phyloP scores from a whole-genome alignment of 2,329 filamentous ascomycete species.

The Coleophoma crateriformis region DNA sequence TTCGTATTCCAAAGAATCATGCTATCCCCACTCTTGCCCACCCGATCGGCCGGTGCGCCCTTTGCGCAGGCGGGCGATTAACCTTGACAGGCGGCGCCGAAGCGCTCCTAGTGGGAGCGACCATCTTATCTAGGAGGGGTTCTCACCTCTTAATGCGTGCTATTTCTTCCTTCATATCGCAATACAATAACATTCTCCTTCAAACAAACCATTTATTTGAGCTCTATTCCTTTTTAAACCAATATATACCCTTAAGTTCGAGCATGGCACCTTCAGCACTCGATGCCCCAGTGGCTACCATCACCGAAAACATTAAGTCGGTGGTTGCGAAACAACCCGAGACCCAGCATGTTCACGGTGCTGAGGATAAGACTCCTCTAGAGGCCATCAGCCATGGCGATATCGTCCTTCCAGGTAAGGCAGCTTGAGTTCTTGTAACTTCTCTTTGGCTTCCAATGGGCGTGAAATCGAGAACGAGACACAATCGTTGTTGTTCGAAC shows the following conservation, averaged over 20 bases:
- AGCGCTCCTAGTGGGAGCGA: not conserved
- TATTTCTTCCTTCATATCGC: too few relatives aligned
- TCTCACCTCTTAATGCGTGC: not conserved
- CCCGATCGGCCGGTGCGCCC: not conserved
- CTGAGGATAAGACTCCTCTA: constrained; percentile 23
- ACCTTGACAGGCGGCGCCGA: not conserved
- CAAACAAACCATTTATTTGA: not conserved
- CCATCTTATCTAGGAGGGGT: not conserved
- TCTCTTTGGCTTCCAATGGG: not conserved
- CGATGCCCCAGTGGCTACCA: not conserved
- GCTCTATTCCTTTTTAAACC: not conserved
- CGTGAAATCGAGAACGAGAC: too few relatives aligned
- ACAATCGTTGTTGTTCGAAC: too few relatives aligned
- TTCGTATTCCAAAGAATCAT: not conserved
- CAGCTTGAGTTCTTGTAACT: not conserved
- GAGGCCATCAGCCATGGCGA: constrained; percentile 27
- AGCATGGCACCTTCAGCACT: constrained; percentile 12
- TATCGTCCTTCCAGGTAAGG: constrained; percentile 20
- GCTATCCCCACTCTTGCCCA: not conserved
- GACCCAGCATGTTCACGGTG: constrained; percentile 17
- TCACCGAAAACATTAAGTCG: not conserved
- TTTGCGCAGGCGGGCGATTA: not conserved
- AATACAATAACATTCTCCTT: not conserved
- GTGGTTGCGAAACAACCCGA: constrained; percentile 6
- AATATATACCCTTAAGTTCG: too few relatives aligned